Conservation (phyloP, 257 asterid genomes). For the Ophiorrhiza pumila region DNA sequence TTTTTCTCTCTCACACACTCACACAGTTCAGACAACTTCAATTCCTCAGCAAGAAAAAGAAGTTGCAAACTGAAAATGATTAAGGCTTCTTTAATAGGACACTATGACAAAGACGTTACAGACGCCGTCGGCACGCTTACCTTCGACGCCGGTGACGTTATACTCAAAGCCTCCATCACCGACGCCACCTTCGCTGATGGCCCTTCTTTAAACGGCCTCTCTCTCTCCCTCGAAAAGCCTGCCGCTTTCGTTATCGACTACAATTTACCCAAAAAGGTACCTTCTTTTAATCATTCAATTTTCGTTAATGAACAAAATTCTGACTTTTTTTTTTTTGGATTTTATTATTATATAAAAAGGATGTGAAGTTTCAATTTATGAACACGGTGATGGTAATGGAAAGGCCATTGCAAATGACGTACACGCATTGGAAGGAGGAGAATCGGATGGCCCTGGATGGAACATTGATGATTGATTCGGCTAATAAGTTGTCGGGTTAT, state of each 20-base stretch:
- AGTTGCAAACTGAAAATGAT: conserved; percentile 15
- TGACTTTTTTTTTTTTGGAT: neutral
- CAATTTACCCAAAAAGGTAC: conserved; percentile 26
- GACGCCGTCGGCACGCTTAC: conserved; percentile 30
- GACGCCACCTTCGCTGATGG: conserved; percentile 25
- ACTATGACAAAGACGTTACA: conserved; percentile 22
- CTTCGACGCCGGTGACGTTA: conserved; percentile 29
- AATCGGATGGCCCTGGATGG: conserved; percentile 31
- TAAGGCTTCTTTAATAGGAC: conserved; percentile 23
- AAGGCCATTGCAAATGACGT: conserved; percentile 32
- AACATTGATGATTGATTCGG: conserved; percentile 23
- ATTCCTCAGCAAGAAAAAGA: neutral
- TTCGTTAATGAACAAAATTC: neutral
- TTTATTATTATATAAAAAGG: conserved; percentile 15
- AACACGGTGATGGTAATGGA: conserved; percentile 25
- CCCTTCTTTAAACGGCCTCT: conserved; percentile 19
- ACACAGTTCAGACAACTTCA: neutral
- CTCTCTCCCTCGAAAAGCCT: conserved; percentile 29
- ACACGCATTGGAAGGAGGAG: conserved; percentile 34
- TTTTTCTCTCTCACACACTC: neutral
- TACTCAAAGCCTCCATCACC: conserved; percentile 22
- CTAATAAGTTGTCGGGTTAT: conserved; percentile 26
- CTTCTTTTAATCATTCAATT: neutral
- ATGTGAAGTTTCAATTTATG: conserved; percentile 36
- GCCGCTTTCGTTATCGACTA: conserved; percentile 33